Evolutionary conservation across 1,284 basidiomycete genomes (phyloP).

Genomic region (Polyporus tsugae): DNA sequence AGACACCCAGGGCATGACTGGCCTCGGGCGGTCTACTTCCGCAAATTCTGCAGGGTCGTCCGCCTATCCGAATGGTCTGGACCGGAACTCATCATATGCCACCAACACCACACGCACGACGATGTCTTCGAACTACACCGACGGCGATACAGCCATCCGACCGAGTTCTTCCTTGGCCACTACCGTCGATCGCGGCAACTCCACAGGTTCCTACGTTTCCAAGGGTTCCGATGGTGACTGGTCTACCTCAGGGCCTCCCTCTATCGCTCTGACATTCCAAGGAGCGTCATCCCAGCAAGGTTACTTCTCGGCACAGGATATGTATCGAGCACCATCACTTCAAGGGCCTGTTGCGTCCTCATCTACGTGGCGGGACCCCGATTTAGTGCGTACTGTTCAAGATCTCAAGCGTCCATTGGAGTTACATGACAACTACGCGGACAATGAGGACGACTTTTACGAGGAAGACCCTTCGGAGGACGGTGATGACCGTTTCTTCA

Average conservation of each 20-base stretch:
- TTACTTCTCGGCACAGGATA: conserved; percentile 32
- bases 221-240: conserved; percentile 35
- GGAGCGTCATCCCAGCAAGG: conserved; percentile 22
- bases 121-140: conserved; percentile 34
- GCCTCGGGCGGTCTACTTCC: conserved; percentile 33
- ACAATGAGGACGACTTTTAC: conserved; percentile 63
- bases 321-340: conserved; percentile 32
- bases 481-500: conserved; percentile 83
- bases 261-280: conserved; percentile 29
- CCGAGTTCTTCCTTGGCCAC: conserved; percentile 37
- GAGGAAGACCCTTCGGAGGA: conserved; percentile 73
- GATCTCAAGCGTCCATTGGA: conserved; percentile 51
- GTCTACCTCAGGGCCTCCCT: conserved; percentile 31
- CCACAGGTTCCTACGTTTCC: conserved; percentile 38
- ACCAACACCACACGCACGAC: conserved; percentile 33
- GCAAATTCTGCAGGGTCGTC: conserved; percentile 29
- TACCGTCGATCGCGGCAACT: conserved; percentile 41
- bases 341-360: conserved; percentile 37
- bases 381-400: conserved; percentile 46
- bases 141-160: conserved; percentile 31
- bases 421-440: conserved; percentile 53
- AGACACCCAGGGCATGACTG: conserved; percentile 30
- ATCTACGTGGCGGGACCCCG: conserved; percentile 38
- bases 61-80: conserved; percentile 30
- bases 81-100: conserved; percentile 35